phyloP scores from a whole-genome alignment of 257 asterid species.

The Salvia rosmarinus region DNA sequence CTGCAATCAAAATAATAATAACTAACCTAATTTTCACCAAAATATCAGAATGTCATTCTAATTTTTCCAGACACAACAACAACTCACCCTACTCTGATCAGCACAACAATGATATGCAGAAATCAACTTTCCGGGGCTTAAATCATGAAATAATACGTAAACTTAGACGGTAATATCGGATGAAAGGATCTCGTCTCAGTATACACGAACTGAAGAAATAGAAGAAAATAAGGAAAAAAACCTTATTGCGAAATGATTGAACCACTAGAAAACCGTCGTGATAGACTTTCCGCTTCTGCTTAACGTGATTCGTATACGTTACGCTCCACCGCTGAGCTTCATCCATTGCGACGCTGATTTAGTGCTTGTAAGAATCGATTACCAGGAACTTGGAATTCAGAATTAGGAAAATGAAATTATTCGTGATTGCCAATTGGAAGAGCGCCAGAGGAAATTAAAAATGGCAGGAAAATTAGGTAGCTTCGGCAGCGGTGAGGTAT shows the following conservation, averaged over 20 bases:
- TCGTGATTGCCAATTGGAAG: background rate
- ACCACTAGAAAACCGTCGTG: constrained; percentile 84
- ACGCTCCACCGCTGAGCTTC: constrained; percentile 74
- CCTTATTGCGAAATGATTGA: constrained; percentile 60
- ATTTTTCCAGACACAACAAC: background rate
- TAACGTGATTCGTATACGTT: constrained; percentile 85
- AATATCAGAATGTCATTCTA: background rate
- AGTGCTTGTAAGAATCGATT: constrained; percentile 5
- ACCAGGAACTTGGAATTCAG: background rate
- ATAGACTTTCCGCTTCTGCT: constrained; percentile 84
- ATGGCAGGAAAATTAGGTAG: background rate
- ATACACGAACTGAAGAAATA: background rate
- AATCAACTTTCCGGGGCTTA: background rate
- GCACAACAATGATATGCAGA: background rate
- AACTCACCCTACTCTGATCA: constrained; percentile 2
- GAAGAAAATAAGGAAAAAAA: constrained; percentile 25
- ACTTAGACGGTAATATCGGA: background rate
- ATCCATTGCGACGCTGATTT: constrained; percentile 48
- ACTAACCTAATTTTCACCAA: constrained; percentile 7
- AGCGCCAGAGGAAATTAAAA: background rate
- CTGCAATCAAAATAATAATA: constrained; percentile 1
- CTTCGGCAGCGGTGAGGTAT: constrained; percentile 8
- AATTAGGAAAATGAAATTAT: background rate
- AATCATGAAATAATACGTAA: background rate
- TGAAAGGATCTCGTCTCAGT: background rate